These are phyloP conservation scores for Stevia rebaudiana DNA, from an alignment of 140 eudicot genomes.

Conservation along the genomic window DNA sequence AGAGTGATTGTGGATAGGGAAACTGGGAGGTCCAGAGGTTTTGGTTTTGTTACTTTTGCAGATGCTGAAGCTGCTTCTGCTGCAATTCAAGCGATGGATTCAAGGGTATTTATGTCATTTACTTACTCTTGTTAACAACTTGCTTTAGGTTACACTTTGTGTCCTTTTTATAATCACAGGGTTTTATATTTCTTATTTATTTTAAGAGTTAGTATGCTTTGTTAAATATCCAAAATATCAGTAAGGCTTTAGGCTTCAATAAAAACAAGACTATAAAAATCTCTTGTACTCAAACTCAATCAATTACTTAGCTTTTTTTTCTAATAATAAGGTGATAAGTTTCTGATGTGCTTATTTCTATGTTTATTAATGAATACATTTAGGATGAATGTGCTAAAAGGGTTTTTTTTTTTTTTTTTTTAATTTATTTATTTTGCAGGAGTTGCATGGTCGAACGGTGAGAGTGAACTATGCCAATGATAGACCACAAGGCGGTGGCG, in stretches of 20 bases:
- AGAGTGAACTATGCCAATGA: slow-evolving; percentile 71
- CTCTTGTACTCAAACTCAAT: neutral
- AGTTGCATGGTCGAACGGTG: slow-evolving; percentile 67
- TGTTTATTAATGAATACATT: neutral
- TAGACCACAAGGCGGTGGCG: slow-evolving; percentile 57
- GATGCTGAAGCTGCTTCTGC: slow-evolving; percentile 60
- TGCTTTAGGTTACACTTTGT: neutral
- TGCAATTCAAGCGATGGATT: slow-evolving; percentile 81
- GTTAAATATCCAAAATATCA: neutral
- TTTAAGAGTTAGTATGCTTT: neutral
- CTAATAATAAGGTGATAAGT: neutral
- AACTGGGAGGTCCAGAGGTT: slow-evolving; percentile 20
- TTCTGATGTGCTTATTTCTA: neutral
- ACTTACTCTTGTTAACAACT: neutral
- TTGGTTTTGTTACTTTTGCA: slow-evolving; percentile 65
- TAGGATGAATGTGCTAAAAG: neutral
- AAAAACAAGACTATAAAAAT: neutral
- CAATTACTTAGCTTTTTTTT: neutral
- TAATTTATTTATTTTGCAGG: slow-evolving; percentile 33
- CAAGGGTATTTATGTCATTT: slow-evolving; percentile 32
- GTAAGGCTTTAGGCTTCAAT: too few relatives aligned
- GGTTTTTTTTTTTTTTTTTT: too few relatives aligned
- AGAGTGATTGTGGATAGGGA: slow-evolving; percentile 56
- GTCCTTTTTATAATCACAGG: neutral
- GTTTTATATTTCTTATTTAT: neutral